Evolutionary conservation across 2,329 filamentous ascomycete species (phyloP).

Genomic region (Zymoseptoria tritici): DNA sequence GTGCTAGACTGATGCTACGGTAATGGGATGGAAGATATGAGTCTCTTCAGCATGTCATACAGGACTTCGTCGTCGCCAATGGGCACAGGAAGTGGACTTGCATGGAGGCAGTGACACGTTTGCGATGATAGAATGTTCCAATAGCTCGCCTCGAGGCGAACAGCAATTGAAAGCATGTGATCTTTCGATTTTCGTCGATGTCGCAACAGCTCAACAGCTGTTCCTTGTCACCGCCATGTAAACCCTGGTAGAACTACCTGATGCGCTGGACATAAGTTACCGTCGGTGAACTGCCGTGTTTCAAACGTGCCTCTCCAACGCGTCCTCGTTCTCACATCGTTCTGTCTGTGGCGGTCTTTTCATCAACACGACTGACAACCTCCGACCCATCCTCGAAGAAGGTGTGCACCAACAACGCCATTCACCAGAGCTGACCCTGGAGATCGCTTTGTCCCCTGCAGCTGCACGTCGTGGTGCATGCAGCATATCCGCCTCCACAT

Average conservation of each 20-base stretch:
- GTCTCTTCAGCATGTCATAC: constrained; percentile 5
- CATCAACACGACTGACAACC: neutral
- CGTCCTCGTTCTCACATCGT: neutral
- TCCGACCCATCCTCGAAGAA: neutral
- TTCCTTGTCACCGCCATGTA: neutral
- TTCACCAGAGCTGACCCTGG: neutral
- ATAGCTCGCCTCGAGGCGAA: constrained; percentile 5
- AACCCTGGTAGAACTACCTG: neutral
- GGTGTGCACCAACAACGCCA: neutral
- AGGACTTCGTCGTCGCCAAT: neutral
- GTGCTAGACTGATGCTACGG: constrained; percentile 3
- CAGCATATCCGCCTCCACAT: neutral
- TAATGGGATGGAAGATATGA: constrained; percentile 5
- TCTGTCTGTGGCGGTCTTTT: neutral
- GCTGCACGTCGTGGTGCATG: neutral
- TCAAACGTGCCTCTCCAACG: neutral
- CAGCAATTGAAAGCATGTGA: neutral
- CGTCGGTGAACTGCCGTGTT: neutral
- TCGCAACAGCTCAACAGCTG: neutral
- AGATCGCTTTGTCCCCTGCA: neutral
- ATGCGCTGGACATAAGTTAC: neutral
- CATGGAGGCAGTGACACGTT: neutral
- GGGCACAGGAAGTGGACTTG: neutral
- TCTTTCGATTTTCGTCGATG: neutral
- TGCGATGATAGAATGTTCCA: constrained; percentile 6